Evolutionary conservation across 306 rosid species (phyloP).

Genomic region (Ammopiptanthus mongolicus): DNA sequence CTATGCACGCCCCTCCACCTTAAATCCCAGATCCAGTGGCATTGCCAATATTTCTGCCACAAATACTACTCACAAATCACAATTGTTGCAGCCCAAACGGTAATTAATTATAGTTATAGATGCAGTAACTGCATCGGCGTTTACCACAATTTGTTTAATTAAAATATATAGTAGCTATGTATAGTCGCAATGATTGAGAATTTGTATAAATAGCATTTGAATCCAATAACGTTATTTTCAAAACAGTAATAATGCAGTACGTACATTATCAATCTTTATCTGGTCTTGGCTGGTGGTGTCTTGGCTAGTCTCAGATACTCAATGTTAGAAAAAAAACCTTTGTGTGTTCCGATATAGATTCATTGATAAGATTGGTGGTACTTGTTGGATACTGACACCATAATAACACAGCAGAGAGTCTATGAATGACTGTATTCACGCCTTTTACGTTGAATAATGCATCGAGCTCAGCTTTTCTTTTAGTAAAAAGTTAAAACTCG

Average conservation of each 20-base stretch:
- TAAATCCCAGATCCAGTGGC: background rate
- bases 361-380: conserved; percentile 1
- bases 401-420: background rate
- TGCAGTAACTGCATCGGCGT: background rate
- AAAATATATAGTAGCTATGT: background rate
- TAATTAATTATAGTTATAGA: conserved; percentile 1
- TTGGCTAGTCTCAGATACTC: conserved; percentile 23
- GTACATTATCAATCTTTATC: conserved; percentile 30
- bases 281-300: conserved; percentile 32
- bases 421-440: background rate
- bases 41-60: background rate
- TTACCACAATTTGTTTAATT: background rate
- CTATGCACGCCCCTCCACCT: conserved; percentile 32
- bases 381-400: background rate
- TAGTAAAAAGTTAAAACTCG: background rate
- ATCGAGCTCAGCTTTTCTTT: background rate
- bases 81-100: background rate
- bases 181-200: conserved; percentile 6
- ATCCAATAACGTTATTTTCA: background rate
- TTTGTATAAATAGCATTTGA: background rate
- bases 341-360: background rate
- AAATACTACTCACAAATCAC: conserved; percentile 7
- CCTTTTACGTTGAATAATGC: background rate
- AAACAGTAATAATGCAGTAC: conserved; percentile 17
- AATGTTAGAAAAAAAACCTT: conserved; percentile 30